These are phyloP conservation scores for Alternaria atra DNA, from an alignment of 2,329 filamentous ascomycete genomes.

Conservation along the genomic window DNA sequence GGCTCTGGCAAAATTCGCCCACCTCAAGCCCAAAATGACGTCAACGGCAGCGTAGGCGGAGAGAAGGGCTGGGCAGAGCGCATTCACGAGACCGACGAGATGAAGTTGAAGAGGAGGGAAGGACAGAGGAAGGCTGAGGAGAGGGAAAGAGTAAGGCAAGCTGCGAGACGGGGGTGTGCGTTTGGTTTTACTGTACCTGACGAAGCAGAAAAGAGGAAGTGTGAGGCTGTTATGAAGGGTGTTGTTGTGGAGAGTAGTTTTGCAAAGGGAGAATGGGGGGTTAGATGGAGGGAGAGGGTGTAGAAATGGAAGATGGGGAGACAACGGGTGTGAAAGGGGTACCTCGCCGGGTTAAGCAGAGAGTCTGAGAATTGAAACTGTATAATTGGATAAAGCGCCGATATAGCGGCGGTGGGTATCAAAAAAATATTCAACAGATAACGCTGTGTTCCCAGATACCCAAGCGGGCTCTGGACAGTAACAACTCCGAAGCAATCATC, in stretches of 20 bases:
- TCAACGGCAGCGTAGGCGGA: conserved; percentile 66
- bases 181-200: conserved; percentile 59
- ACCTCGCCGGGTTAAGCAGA: no score
- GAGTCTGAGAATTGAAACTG: not conserved
- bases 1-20: conserved; percentile 50
- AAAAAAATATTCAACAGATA: conserved; percentile 16
- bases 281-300: conserved; percentile 63
- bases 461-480: no score
- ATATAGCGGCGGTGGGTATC: conserved; percentile 28
- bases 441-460: not conserved
- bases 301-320: not conserved
- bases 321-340: not conserved
- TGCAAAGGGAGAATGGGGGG: conserved; percentile 68
- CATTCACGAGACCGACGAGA: conserved; percentile 62
- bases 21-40: conserved; percentile 57
- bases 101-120: conserved; percentile 59
- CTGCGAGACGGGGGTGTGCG: conserved; percentile 67
- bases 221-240: conserved; percentile 68
- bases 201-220: conserved; percentile 53
- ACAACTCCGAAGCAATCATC: not conserved
- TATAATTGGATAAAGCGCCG: conserved; percentile 15
- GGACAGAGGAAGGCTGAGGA: conserved; percentile 60
- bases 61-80: conserved; percentile 65
- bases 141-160: conserved; percentile 68
- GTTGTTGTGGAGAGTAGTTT: conserved; percentile 68